phyloP scores from a whole-genome alignment of 148 eudicot species.

The Rhododendron williamsianum region DNA sequence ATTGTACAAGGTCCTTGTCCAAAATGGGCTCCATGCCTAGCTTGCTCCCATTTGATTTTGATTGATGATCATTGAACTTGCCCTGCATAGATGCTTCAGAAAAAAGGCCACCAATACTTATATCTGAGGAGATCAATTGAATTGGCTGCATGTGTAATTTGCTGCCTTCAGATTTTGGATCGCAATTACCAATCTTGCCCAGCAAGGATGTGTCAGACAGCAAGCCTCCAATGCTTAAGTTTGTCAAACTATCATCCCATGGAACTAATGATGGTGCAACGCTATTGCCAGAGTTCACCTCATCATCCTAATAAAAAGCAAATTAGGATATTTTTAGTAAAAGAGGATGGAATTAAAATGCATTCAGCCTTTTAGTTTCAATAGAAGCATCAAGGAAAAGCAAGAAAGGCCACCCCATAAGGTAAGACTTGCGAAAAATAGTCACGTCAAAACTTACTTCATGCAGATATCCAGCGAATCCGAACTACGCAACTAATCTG shows the following conservation, averaged over 20 bases:
- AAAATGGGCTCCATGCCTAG: constrained; percentile 2
- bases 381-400: constrained; percentile 6
- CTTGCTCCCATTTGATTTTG: constrained; percentile 15
- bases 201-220: constrained; percentile 41
- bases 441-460: background rate
- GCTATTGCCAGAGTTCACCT: constrained; percentile 21
- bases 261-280: constrained; percentile 23
- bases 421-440: background rate
- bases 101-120: constrained; percentile 38
- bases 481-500: background rate
- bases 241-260: constrained; percentile 55
- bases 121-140: constrained; percentile 30
- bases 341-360: background rate
- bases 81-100: constrained; percentile 38
- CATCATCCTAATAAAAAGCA: constrained; percentile 35
- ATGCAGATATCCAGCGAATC: background rate
- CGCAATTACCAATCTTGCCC: constrained; percentile 16
- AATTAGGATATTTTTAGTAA: background rate
- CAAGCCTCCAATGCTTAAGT: constrained; percentile 44
- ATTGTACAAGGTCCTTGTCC: constrained; percentile 14
- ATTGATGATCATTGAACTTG: constrained; percentile 11
- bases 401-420: background rate
- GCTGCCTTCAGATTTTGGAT: constrained; percentile 6
- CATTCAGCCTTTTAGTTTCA: background rate
- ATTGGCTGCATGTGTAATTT: constrained; percentile 14